Conservation (phyloP, 352 stramenopile genomes). For the Globisporangium mamillatum region DNA sequence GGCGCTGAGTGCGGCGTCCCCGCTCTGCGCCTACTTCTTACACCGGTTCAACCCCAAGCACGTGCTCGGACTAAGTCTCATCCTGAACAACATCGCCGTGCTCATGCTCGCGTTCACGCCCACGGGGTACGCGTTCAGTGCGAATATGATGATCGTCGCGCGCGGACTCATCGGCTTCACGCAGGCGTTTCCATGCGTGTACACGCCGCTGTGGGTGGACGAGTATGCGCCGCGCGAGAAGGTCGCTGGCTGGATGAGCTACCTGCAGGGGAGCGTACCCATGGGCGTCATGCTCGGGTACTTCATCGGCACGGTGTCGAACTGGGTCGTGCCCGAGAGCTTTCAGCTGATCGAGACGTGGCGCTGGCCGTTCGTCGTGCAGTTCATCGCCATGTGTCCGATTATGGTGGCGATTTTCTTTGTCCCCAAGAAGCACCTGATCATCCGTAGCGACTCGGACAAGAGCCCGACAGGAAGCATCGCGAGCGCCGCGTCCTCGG, state of each 20-base stretch:
- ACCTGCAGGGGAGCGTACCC: constrained; percentile 75
- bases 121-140: constrained; percentile 61
- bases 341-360: constrained; percentile 68
- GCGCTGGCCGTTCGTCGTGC: constrained; percentile 84
- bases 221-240: constrained; percentile 77
- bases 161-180: constrained; percentile 77
- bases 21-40: constrained; percentile 75
- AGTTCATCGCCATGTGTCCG: constrained; percentile 70
- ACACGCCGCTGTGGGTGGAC: constrained; percentile 84
- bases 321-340: constrained; percentile 73
- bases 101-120: constrained; percentile 72
- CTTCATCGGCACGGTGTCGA: constrained; percentile 76
- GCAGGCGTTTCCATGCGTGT: constrained; percentile 81
- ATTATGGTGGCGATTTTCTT: constrained; percentile 83
- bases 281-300: constrained; percentile 88
- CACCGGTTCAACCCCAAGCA: constrained; percentile 63
- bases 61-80: constrained; percentile 67
- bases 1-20: constrained; percentile 64
- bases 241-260: constrained; percentile 83
- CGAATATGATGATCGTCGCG: constrained; percentile 69
- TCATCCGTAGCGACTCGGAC: constrained; percentile 62
- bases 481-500: constrained; percentile 28
- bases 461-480: constrained; percentile 42
- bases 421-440: constrained; percentile 70
- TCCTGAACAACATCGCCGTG: constrained; percentile 75